A percentile compares a stretch with the other conserved stretches of the same genome.
Evolutionary conservation across 495 filamentous ascomycete species (phyloP).

Genomic region (Penicillium turbatum): DNA sequence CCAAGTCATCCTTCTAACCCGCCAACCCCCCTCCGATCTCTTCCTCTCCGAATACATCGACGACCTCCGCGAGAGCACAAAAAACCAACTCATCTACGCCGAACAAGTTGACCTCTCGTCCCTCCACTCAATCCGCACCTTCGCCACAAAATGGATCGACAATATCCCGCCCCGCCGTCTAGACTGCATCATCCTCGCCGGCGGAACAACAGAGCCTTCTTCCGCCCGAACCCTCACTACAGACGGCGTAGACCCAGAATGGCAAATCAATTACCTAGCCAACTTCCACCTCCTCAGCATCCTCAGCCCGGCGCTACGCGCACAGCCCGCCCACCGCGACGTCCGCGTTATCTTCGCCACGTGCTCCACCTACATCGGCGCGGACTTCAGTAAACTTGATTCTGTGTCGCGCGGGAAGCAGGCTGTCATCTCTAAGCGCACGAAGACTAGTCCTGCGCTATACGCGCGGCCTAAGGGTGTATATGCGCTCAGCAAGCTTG

Average conservation of each 20-base stretch:
- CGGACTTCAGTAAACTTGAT: conserved; percentile 52
- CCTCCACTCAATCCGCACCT: conserved; percentile 80
- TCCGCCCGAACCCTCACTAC: conserved; percentile 49
- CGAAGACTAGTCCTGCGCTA: conserved; percentile 18
- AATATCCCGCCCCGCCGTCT: conserved; percentile 87
- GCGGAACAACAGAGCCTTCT: conserved; percentile 61
- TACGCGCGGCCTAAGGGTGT: conserved; percentile 30
- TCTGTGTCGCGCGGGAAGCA: conserved; percentile 22
- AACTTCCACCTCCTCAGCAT: conserved; percentile 95
- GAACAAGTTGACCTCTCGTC: conserved; percentile 89
- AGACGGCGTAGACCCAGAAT: conserved; percentile 82
- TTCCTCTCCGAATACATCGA: conserved; percentile 91
- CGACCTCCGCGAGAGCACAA: conserved; percentile 73
- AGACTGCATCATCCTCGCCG: conserved; percentile 89
- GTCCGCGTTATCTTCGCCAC: conserved; percentile 82
- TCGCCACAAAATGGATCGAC: conserved; percentile 99
- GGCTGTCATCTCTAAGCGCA: conserved; percentile 21
- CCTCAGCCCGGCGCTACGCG: conserved; percentile 77
- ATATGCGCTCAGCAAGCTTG: conserved; percentile 84
- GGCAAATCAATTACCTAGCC: conserved; percentile 91
- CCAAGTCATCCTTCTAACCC: conserved; percentile 86
- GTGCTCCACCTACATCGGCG: conserved; percentile 79
- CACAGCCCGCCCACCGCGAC: conserved; percentile 89
- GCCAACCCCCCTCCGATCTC: conserved; percentile 70
- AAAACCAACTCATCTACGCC: conserved; percentile 87